phyloP scores from a whole-genome alignment of 306 rosid genomes.

The Pachyrhizus erosus region DNA sequence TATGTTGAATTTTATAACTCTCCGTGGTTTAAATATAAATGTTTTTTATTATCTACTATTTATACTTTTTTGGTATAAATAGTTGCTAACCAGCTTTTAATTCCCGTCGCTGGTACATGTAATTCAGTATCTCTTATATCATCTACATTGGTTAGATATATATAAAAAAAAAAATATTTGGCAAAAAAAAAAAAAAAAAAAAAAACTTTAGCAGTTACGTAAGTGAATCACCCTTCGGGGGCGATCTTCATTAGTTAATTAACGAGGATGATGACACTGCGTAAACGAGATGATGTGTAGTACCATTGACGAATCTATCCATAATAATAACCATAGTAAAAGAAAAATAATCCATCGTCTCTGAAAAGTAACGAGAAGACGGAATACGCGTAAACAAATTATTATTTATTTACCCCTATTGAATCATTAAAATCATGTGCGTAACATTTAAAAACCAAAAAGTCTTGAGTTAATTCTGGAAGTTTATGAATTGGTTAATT shows the following conservation, averaged over 20 bases:
- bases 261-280: background rate
- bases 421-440: slow-evolving; percentile 24
- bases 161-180: too few relatives aligned
- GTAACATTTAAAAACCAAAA: background rate
- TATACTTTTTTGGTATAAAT: too few relatives aligned
- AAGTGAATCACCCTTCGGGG: background rate
- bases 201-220: background rate
- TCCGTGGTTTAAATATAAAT: too few relatives aligned
- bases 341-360: background rate
- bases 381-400: background rate
- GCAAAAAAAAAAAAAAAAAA: too few relatives aligned
- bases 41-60: too few relatives aligned
- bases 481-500: too few relatives aligned
- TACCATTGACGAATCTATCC: background rate
- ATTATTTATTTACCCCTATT: background rate
- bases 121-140: too few relatives aligned
- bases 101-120: too few relatives aligned
- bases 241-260: background rate
- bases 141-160: too few relatives aligned
- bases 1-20: too few relatives aligned
- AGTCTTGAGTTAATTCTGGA: background rate
- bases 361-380: background rate
- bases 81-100: too few relatives aligned
- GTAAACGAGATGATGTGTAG: slow-evolving; percentile 2
- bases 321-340: background rate